phyloP scores from a whole-genome alignment of 257 asterid genomes.

The Craterostigma plantagineum region DNA sequence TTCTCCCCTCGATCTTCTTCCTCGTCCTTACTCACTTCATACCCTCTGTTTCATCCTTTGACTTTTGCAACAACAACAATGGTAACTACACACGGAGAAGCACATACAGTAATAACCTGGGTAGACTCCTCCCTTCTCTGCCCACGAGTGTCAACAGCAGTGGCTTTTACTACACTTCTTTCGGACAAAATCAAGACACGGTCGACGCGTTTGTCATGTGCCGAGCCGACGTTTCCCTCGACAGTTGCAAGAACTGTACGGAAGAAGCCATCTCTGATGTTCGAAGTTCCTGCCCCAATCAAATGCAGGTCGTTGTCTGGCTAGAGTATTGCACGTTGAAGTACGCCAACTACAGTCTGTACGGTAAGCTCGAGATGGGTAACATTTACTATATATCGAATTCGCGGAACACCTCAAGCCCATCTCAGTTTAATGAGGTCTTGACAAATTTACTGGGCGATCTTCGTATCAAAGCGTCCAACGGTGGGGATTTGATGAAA shows the following conservation, averaged over 20 bases:
- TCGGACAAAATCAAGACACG: conserved; percentile 9
- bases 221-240: conserved; percentile 14
- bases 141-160: conserved; percentile 5
- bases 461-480: conserved; percentile 8
- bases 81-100: conserved; percentile 11
- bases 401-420: conserved; percentile 2
- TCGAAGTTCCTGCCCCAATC: conserved; percentile 9
- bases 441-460: too few species aligned
- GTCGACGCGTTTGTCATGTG: conserved; percentile 16
- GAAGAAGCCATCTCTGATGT: not conserved
- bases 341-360: conserved; percentile 13
- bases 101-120: conserved; percentile 10
- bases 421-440: conserved; percentile 4
- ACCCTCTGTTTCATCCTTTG: not conserved
- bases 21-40: too few species aligned
- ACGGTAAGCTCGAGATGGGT: not conserved
- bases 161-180: conserved; percentile 18
- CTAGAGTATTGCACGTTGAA: conserved; percentile 11
- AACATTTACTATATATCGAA: not conserved
- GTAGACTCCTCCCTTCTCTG: conserved; percentile 12
- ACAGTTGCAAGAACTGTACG: conserved; percentile 10
- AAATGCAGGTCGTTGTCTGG: conserved; percentile 13
- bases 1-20: too few species aligned
- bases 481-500: conserved; percentile 13
- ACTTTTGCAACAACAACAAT: conserved; percentile 1